phyloP scores from a whole-genome alignment of 2,329 filamentous ascomycete genomes.

The Cryphonectria carpinicola region DNA sequence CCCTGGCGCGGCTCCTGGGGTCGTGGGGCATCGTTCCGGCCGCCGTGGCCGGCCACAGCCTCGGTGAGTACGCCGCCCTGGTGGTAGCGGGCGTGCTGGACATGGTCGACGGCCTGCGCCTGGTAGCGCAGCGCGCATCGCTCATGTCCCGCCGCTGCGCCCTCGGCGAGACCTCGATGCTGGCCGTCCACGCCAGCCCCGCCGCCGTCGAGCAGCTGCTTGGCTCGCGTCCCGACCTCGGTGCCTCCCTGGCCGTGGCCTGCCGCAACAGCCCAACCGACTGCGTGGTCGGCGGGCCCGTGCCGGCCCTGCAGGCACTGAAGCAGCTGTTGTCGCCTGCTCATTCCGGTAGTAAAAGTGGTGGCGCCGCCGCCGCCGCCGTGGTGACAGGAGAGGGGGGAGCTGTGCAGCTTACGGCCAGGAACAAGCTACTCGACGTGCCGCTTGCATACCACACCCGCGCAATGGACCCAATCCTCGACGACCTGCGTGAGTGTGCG shows the following conservation, averaged over 20 bases:
- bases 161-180: background rate
- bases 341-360: too few species aligned
- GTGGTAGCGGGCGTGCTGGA: conserved; percentile 35
- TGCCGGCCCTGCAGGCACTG: too few species aligned
- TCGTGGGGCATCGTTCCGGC: conserved; percentile 31
- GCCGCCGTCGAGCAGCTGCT: background rate
- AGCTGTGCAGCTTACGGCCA: too few species aligned
- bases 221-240: background rate
- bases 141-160: background rate
- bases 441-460: too few species aligned
- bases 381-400: too few species aligned
- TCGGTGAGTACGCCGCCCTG: conserved; percentile 47
- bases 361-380: too few species aligned
- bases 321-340: too few species aligned
- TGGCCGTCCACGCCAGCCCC: background rate
- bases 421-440: too few species aligned
- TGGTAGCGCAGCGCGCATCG: background rate
- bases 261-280: background rate
- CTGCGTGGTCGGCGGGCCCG: background rate
- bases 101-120: background rate
- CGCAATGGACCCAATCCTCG: too few species aligned
- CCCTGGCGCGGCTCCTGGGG: conserved; percentile 49
- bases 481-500: too few species aligned
- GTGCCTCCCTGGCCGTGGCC: too few species aligned
- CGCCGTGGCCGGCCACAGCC: conserved; percentile 44